Evolutionary conservation across 768 basidiomycete genomes (phyloP), one percentile per base, ranked within the genome.

Genomic region (Tylopilus sp.): DNA sequence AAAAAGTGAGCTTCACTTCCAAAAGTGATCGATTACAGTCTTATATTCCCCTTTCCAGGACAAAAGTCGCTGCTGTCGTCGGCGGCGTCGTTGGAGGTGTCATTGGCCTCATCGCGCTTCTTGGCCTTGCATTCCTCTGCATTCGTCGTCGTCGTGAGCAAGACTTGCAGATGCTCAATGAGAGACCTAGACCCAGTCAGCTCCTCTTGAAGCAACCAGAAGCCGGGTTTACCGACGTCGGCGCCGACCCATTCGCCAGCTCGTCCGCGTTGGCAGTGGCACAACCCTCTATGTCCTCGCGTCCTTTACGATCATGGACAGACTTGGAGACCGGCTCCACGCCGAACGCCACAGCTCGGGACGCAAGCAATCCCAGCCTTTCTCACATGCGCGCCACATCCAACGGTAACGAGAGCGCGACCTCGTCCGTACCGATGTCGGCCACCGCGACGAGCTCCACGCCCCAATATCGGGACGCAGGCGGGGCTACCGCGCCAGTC

Each of bases 81-180:
- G 65, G 65, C 0, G 57, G 58, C 31, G 53, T 29, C 3, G 52
- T 28, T n/a, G 65, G 60, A 17, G 65, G 65, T n/a, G 56, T 14
- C 29, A 17, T 48, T 14, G 58, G 55, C 26, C 33, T 66, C 16
- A 40, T 66, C 2, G 61, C 36, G 16, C 50, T 67, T 3, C 19
- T 57, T 50, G 57, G 12, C 9, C 37, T 64, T n/a, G 48, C 26
- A 3, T 28, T 56, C 0, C 50, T 53, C 21, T 67, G 37, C 36
- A 29, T 49, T 48, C 55, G 55, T 26, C 54, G 56, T 17, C 64
- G 57, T 3, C 52, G 42, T 28, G 25, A 26, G 14, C 54, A 31
- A 33, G 52, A 14, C n/a, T 2, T 50, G n/a, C 14, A 44, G 9
- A 2, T 19, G 10, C 25, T 43, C 0, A 49, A 53, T 8, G 56